Conservation (phyloP, 1,284 basidiomycete genomes). For the Papiliotrema fonsecae region DNA sequence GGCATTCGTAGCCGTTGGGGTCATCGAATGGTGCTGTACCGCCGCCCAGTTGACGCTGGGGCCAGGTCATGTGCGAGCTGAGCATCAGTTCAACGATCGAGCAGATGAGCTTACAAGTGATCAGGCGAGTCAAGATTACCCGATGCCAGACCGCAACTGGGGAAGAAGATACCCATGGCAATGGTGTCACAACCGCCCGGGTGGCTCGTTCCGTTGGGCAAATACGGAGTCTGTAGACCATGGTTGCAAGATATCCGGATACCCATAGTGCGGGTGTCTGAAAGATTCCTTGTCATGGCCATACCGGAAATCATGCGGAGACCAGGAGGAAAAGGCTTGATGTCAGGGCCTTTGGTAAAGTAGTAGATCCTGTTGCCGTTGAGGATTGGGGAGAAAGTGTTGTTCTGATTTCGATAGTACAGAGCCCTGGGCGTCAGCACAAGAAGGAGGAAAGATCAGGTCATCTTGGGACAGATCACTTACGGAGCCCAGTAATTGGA, state of each 20-base stretch:
- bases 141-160: slow-evolving; percentile 35
- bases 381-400: slow-evolving; percentile 28
- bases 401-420: slow-evolving; percentile 27
- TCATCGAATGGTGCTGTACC: slow-evolving; percentile 15
- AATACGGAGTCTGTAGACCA: slow-evolving; percentile 12
- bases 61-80: slow-evolving; percentile 44
- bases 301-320: slow-evolving; percentile 41
- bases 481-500: slow-evolving; percentile 44
- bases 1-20: slow-evolving; percentile 23
- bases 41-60: slow-evolving; percentile 11
- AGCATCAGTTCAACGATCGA: slow-evolving; percentile 1
- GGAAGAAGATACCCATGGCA: slow-evolving; percentile 29
- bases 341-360: slow-evolving; percentile 28
- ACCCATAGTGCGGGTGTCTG: slow-evolving; percentile 14
- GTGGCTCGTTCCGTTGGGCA: slow-evolving; percentile 33
- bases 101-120: slow-evolving; percentile 30
- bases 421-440: slow-evolving; percentile 16
- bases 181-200: slow-evolving; percentile 26
- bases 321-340: slow-evolving; percentile 41
- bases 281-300: slow-evolving; percentile 17
- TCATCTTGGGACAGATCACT: no score
- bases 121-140: slow-evolving; percentile 28
- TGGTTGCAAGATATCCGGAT: slow-evolving; percentile 32
- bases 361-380: slow-evolving; percentile 39
- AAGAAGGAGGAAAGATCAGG: no score